Evolutionary conservation across 306 rosid genomes (phyloP).

Genomic region (Quercus engelmannii): DNA sequence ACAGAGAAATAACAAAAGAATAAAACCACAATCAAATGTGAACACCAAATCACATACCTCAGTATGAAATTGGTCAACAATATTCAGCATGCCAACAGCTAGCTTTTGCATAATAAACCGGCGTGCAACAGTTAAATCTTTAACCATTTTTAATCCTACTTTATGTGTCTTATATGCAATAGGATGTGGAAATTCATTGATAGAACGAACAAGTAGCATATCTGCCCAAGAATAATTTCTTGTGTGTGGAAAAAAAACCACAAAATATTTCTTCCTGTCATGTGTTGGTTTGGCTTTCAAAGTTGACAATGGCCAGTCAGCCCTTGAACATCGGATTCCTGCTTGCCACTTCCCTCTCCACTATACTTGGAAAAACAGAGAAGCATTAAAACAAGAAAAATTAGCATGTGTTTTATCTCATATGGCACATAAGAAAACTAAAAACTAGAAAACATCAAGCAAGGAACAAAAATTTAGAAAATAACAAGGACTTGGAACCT

Average conservation of each 20-base stretch:
- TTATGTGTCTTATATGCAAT: slow-evolving; percentile 76
- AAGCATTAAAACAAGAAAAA: slow-evolving; percentile 19
- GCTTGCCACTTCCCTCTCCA: slow-evolving; percentile 99
- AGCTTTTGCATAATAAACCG: slow-evolving; percentile 89
- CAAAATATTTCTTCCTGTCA: slow-evolving; percentile 85
- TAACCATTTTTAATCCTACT: slow-evolving; percentile 73
- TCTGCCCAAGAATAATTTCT: slow-evolving; percentile 97
- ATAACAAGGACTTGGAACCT: background rate
- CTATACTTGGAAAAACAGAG: slow-evolving; percentile 45
- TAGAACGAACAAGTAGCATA: slow-evolving; percentile 72
- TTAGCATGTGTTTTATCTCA: slow-evolving; percentile 11
- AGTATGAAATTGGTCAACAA: slow-evolving; percentile 78
- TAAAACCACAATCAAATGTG: slow-evolving; percentile 6
- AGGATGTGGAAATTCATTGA: slow-evolving; percentile 77
- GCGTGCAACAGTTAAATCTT: slow-evolving; percentile 72
- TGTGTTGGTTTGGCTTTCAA: slow-evolving; percentile 97
- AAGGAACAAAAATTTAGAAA: background rate
- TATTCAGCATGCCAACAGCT: slow-evolving; percentile 80
- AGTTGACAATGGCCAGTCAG: slow-evolving; percentile 94
- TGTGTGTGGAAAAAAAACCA: slow-evolving; percentile 87
- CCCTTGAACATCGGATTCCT: slow-evolving; percentile 91
- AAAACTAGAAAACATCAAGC: background rate
- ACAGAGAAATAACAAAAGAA: background rate
- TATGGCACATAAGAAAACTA: background rate
- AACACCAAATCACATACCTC: slow-evolving; percentile 54